These are phyloP conservation scores for Yarrowia sp. DNA, from an alignment of 805 yeast species.

Conservation along the genomic window DNA sequence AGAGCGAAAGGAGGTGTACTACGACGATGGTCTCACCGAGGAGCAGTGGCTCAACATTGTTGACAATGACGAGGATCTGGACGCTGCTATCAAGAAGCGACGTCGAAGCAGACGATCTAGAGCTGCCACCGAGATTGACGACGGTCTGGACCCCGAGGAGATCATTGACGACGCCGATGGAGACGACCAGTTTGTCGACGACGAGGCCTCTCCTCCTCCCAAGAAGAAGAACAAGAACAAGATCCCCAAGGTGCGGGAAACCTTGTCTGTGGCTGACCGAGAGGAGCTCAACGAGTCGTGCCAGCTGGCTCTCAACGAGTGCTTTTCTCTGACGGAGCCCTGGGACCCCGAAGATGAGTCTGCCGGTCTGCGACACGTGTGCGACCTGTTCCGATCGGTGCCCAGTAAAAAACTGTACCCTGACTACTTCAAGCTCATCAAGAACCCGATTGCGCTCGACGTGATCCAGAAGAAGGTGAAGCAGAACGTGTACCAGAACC, in stretches of 20 bases:
- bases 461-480: constrained; percentile 59
- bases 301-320: constrained; percentile 41
- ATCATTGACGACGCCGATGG: constrained; percentile 22
- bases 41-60: constrained; percentile 83
- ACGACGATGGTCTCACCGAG: constrained; percentile 87
- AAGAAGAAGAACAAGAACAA: constrained; percentile 41
- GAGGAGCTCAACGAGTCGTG: constrained; percentile 37
- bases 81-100: constrained; percentile 55
- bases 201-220: constrained; percentile 35
- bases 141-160: constrained; percentile 28
- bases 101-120: constrained; percentile 38
- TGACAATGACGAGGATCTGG: constrained; percentile 64
- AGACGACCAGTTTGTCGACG: constrained; percentile 40
- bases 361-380: neutral
- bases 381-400: constrained; percentile 60
- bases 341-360: constrained; percentile 41
- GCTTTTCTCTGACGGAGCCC: constrained; percentile 40
- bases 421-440: constrained; percentile 76
- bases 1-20: constrained; percentile 72
- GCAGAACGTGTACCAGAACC: constrained; percentile 49
- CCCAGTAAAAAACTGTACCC: constrained; percentile 82
- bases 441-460: constrained; percentile 64
- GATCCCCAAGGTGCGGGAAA: constrained; percentile 41
- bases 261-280: constrained; percentile 27
- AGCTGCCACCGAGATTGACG: constrained; percentile 31